Evolutionary conservation across 345 rosid species (phyloP).

Genomic region (Citrus australasica): DNA sequence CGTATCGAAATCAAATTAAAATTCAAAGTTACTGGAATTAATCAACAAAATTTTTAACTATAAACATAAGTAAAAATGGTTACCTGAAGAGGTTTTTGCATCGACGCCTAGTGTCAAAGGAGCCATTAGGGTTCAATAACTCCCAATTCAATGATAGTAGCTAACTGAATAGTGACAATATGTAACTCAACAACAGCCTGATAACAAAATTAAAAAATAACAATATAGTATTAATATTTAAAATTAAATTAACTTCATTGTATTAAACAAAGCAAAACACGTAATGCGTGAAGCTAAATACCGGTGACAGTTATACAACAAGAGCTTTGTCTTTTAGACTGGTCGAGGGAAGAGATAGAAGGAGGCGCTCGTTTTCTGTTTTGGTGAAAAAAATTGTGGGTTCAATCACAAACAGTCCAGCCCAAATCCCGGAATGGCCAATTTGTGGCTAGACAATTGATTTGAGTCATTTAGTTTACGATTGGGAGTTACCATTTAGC

Average conservation of each 20-base stretch:
- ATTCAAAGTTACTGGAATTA: background rate
- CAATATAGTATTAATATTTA: background rate
- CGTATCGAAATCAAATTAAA: background rate
- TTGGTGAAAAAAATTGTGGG: background rate
- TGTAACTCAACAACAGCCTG: background rate
- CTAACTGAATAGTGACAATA: background rate
- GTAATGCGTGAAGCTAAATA: background rate
- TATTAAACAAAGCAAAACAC: background rate
- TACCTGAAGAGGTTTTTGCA: background rate
- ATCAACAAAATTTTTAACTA: background rate
- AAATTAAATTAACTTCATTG: background rate
- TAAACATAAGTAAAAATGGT: background rate
- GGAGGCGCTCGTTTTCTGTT: background rate
- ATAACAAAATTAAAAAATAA: background rate
- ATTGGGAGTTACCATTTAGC: no score
- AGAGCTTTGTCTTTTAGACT: background rate
- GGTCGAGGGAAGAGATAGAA: background rate
- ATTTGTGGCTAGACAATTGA: background rate
- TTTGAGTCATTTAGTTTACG: no score
- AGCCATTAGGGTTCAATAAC: background rate
- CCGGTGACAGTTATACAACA: background rate
- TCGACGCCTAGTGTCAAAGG: background rate
- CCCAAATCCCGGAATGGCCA: background rate
- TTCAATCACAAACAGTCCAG: background rate
- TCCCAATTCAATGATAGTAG: background rate